These are phyloP conservation scores for Metroxylon sagu DNA, from an alignment of 176 grass and related monocot genomes.

Conservation along the genomic window DNA sequence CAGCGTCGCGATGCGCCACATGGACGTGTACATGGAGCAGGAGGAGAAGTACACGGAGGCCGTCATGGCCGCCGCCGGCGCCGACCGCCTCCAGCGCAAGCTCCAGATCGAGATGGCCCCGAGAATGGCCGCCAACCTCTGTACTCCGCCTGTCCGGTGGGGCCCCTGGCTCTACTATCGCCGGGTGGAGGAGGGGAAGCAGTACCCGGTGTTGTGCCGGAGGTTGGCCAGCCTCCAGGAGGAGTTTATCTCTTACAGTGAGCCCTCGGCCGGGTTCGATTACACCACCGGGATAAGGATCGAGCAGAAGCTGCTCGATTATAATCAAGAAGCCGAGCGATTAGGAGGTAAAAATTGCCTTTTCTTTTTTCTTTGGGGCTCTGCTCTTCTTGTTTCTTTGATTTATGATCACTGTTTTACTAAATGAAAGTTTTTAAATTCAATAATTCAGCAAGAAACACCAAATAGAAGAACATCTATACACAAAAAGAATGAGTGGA, in stretches of 20 bases:
- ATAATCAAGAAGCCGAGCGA: slow-evolving; percentile 82
- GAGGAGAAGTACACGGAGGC: slow-evolving; percentile 92
- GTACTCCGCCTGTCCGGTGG: slow-evolving; percentile 70
- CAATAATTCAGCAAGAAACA: no score
- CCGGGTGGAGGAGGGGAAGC: slow-evolving; percentile 75
- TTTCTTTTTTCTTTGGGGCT: background rate
- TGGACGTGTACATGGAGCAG: slow-evolving; percentile 86
- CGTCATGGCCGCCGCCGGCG: slow-evolving; percentile 52
- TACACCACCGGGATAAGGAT: slow-evolving; percentile 75
- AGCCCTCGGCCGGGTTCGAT: slow-evolving; percentile 81
- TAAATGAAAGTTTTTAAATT: background rate
- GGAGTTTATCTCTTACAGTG: slow-evolving; percentile 77
- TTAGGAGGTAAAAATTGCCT: slow-evolving; percentile 61
- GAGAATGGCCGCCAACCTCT: slow-evolving; percentile 54
- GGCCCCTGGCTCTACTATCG: slow-evolving; percentile 90
- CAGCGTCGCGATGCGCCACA: slow-evolving; percentile 90
- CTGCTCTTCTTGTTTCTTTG: no score
- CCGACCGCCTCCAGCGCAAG: slow-evolving; percentile 63
- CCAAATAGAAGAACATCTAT: no score
- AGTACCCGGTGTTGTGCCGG: slow-evolving; percentile 81
- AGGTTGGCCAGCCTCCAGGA: slow-evolving; percentile 56
- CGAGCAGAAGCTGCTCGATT: slow-evolving; percentile 86
- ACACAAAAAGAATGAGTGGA: no score
- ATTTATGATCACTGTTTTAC: background rate
- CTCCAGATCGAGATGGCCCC: slow-evolving; percentile 93